Evolutionary conservation across 331 rosid genomes (phyloP).

Genomic region (Pyracantha coccinea): DNA sequence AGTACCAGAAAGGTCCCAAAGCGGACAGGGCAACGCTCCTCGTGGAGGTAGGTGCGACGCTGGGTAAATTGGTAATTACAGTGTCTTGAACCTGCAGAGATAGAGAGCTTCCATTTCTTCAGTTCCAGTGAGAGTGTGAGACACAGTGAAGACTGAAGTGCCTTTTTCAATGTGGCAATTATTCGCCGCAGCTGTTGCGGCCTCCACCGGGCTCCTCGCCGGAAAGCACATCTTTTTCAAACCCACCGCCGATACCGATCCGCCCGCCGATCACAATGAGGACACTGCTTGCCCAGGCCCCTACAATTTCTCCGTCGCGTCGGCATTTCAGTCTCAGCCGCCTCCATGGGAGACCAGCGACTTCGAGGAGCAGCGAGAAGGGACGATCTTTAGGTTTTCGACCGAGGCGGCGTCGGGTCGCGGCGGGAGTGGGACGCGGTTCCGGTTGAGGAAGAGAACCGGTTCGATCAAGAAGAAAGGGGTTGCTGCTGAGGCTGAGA

Average conservation of each 20-base stretch:
- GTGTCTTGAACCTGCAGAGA: not conserved
- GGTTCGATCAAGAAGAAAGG: slow-evolving; percentile 16
- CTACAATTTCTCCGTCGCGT: not conserved
- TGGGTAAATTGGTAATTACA: not conserved
- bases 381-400: slow-evolving; percentile 44
- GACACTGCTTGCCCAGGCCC: not conserved
- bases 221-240: slow-evolving; percentile 36
- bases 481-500: slow-evolving; percentile 10
- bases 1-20: not conserved
- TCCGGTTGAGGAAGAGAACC: slow-evolving; percentile 9
- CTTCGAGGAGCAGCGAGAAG: slow-evolving; percentile 13
- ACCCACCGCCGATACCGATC: not conserved
- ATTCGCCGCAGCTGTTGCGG: slow-evolving; percentile 48
- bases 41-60: not conserved
- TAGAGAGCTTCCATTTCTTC: not conserved
- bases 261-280: not conserved
- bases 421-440: slow-evolving; percentile 12
- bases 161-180: slow-evolving; percentile 49
- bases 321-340: not conserved
- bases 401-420: slow-evolving; percentile 22
- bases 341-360: not conserved
- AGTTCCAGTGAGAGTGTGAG: not conserved
- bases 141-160: not conserved
- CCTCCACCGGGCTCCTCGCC: slow-evolving; percentile 50
- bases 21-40: not conserved